These are phyloP conservation scores for Pestalotiopsis sp. DNA, from an alignment of 2,329 filamentous ascomycete species.

Conservation along the genomic window DNA sequence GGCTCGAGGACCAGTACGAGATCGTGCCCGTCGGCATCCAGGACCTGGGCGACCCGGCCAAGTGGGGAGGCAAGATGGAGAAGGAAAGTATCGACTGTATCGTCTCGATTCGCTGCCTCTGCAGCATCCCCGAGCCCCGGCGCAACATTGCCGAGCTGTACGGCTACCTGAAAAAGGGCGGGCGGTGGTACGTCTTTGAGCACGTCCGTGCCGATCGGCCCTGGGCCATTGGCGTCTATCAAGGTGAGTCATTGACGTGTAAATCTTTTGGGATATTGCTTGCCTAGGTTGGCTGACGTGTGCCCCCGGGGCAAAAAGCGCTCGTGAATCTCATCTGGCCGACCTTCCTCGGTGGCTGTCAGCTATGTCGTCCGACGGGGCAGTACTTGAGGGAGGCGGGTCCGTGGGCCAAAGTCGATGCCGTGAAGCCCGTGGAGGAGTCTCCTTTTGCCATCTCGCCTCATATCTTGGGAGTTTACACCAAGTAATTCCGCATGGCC, in stretches of 20 bases:
- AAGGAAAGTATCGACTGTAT: slow-evolving; percentile 60
- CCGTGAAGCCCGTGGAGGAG: slow-evolving; percentile 43
- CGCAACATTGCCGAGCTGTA: slow-evolving; percentile 59
- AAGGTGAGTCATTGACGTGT: no score
- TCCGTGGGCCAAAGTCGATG: slow-evolving; percentile 52
- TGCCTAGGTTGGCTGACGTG: no score
- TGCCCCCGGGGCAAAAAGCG: slow-evolving; percentile 34
- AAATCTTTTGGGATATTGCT: no score
- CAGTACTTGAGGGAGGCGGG: slow-evolving; percentile 51
- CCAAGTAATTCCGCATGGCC: not conserved
- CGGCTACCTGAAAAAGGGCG: slow-evolving; percentile 61
- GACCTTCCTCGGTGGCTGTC: slow-evolving; percentile 52
- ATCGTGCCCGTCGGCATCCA: slow-evolving; percentile 67
- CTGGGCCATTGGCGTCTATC: slow-evolving; percentile 48
- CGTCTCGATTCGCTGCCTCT: slow-evolving; percentile 64
- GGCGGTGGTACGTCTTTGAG: slow-evolving; percentile 66
- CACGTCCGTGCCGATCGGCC: slow-evolving; percentile 51
- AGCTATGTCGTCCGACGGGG: slow-evolving; percentile 51
- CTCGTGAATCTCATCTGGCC: slow-evolving; percentile 58
- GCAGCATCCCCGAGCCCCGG: slow-evolving; percentile 64
- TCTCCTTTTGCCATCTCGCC: slow-evolving; percentile 38
- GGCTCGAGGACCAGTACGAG: slow-evolving; percentile 60
- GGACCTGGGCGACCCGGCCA: slow-evolving; percentile 45
- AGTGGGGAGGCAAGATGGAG: slow-evolving; percentile 49
- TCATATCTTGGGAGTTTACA: slow-evolving; percentile 12